A percentile compares a stretch with the other conserved stretches of the same genome.
These are phyloP conservation scores for Dioszegia crocea DNA, from an alignment of 768 basidiomycete genomes.

Conservation along the genomic window DNA sequence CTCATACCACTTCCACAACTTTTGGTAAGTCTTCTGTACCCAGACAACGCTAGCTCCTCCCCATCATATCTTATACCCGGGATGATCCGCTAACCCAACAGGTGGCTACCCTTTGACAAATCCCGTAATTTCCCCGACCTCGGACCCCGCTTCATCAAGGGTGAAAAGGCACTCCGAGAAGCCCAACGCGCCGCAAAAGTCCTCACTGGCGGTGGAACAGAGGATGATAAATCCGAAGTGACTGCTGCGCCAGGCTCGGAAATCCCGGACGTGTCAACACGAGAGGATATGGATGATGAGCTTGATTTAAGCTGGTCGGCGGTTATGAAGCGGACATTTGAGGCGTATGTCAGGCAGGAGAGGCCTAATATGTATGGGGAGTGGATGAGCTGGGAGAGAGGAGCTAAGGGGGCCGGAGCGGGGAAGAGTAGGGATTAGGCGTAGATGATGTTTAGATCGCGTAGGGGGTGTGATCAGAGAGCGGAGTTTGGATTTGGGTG, in stretches of 20 bases:
- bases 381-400: slow-evolving; percentile 55
- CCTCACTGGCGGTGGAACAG: slow-evolving; percentile 10
- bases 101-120: slow-evolving; percentile 96
- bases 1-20: slow-evolving; percentile 85
- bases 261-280: neutral
- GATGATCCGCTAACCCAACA: slow-evolving; percentile 48
- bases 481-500: too few relatives aligned
- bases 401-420: neutral
- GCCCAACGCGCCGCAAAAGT: slow-evolving; percentile 28
- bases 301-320: slow-evolving; percentile 66
- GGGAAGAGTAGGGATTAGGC: neutral
- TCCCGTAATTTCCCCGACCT: slow-evolving; percentile 93
- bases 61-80: too few relatives aligned
- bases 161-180: slow-evolving; percentile 65
- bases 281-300: slow-evolving; percentile 46
- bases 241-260: neutral
- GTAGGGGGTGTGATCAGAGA: too few relatives aligned
- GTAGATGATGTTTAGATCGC: too few relatives aligned
- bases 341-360: slow-evolving; percentile 85
- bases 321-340: slow-evolving; percentile 91
- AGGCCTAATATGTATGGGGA: slow-evolving; percentile 95
- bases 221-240: slow-evolving; percentile 3
- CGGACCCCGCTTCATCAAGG: slow-evolving; percentile 69
- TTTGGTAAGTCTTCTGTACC: slow-evolving; percentile 39
- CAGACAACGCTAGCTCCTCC: too few relatives aligned